Base-by-base conservation (phyloP, 2,329 filamentous ascomycete genomes). In the Neonectria neomacrospora region DNA sequence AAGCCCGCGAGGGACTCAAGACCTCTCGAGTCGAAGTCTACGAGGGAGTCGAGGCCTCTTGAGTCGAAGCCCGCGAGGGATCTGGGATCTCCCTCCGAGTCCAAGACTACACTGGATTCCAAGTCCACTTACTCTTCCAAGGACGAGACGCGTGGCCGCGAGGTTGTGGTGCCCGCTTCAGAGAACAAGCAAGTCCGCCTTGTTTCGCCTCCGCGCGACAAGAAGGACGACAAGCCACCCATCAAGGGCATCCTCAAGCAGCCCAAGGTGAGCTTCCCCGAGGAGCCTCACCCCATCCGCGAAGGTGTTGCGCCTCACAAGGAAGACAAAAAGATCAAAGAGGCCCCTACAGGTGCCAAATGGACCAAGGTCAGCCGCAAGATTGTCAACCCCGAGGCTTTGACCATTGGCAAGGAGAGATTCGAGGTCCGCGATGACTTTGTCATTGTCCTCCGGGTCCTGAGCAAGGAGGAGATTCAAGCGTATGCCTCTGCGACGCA, bases 251-350 rank as follows among this genome's bases (percentile, higher is more conserved):
- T 98, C 60, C 83, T 98, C 45, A 96, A 96, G 77, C 86, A 88
- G 58, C 94, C 95, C 1, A 93, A 89, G 16, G 84, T 86, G 26
- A 91, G 91, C 72, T 98, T 97, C 73, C 95, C 95, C 0, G 94
- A 97, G 74, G 91, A 97, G 65, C 87, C 88, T 1, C 90, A 94
- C 68, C 91, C 93, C 0, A 85, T 96, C 37, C 88, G 94, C 20
- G 95, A 97, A 77, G 95, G 94, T 16, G 95, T 97, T 7, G 94
- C 94, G 2, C 94, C 94, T n/a, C 87, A 97, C 74, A 97, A 97
- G 79, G 93, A 97, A 75, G 90, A 92, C 52, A 89, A 91, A 77
- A 89, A 89, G 75, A 60, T 83, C 48, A 88, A 86, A 72, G 90
- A 92, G 41, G 92, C 93, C 32, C 91, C 91, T 0, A 80, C 89